Base-by-base conservation (phyloP, 768 basidiomycete species). In the Tulasnella sp. region DNA sequence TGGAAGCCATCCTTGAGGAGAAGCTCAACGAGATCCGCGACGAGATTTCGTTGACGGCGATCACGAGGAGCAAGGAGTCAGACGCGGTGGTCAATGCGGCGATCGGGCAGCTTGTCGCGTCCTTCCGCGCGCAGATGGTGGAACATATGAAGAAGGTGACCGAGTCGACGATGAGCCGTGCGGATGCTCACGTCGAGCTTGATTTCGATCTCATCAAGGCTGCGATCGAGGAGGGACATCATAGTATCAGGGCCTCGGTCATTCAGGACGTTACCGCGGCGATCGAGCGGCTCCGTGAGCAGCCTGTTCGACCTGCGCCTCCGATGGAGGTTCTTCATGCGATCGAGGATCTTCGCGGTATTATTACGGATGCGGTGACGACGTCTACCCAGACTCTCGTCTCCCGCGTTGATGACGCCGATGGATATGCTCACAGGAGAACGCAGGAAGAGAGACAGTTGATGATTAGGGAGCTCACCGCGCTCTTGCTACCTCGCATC, bases 171-270 rank as follows among this genome's bases (percentile, higher is more conserved):
- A 36, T 48, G 19, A 48, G 42, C 35, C n/a, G 49, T 12, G 39
- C 43, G 70, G 84, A 86, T 63, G 84, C 82, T 21, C 78, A 79
- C 29, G 84, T 83, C 17, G 86, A 89, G 61, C 69, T 87, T 23
- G 86, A 89, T 68, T 80, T 86, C 65, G 82, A 86, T 64, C 70
- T 86, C 60, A 75, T 90, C 65, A 82, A 77, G 64, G 79, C 80
- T 59, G 72, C 81, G 35, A 72, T 90, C 19, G 78, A 85, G 61
- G 77, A 84, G 62, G 78, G 80, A 11, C 81, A 86, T 34, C 72
- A 76, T 36, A 79, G 84, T 58, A 68, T 80, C n/a, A 69, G 81
- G 1, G 69, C 73, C 2, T 63, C 75, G 12, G 65, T 91, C 55
- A 79, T 78, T 65, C 75, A 69, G 8, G 84, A 87, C 62, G 67